phyloP scores from a whole-genome alignment of 1,284 basidiomycete genomes.

The Wallemia mellicola region DNA sequence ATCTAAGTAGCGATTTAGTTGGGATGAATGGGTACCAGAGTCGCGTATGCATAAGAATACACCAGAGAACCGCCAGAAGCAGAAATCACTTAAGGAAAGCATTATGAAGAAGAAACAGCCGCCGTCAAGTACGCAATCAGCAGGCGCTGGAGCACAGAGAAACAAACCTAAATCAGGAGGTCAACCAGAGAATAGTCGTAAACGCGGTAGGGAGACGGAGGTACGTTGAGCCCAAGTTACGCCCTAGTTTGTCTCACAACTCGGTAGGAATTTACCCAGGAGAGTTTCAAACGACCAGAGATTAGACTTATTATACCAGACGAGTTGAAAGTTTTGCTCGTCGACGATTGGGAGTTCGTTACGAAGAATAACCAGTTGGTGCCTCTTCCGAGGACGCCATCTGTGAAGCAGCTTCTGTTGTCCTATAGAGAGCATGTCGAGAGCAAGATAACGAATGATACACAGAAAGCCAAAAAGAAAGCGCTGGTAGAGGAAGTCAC shows the following conservation, averaged over 20 bases:
- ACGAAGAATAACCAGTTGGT: slow-evolving; percentile 85
- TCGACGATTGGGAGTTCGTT: slow-evolving; percentile 93
- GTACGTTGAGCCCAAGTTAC: neutral
- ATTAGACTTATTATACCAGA: slow-evolving; percentile 77
- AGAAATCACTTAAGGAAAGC: slow-evolving; percentile 22
- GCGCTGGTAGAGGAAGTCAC: slow-evolving; percentile 43
- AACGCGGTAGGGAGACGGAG: slow-evolving; percentile 1
- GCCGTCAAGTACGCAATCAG: neutral
- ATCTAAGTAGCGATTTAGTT: slow-evolving; percentile 22
- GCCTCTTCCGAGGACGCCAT: slow-evolving; percentile 50
- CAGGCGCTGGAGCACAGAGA: slow-evolving; percentile 3
- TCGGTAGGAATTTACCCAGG: neutral
- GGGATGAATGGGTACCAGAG: slow-evolving; percentile 94
- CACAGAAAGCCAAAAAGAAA: slow-evolving; percentile 21
- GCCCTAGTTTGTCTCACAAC: neutral
- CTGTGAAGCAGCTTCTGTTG: slow-evolving; percentile 1
- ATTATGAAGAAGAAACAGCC: neutral
- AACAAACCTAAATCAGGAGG: slow-evolving; percentile 9
- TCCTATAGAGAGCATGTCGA: neutral
- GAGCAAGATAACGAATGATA: neutral
- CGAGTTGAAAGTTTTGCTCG: slow-evolving; percentile 53
- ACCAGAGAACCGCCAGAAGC: slow-evolving; percentile 51
- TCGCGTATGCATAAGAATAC: slow-evolving; percentile 57
- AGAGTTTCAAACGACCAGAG: slow-evolving; percentile 36
- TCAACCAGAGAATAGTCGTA: neutral